phyloP scores from a whole-genome alignment of 345 rosid genomes.

The Eucalyptus leucophloia region DNA sequence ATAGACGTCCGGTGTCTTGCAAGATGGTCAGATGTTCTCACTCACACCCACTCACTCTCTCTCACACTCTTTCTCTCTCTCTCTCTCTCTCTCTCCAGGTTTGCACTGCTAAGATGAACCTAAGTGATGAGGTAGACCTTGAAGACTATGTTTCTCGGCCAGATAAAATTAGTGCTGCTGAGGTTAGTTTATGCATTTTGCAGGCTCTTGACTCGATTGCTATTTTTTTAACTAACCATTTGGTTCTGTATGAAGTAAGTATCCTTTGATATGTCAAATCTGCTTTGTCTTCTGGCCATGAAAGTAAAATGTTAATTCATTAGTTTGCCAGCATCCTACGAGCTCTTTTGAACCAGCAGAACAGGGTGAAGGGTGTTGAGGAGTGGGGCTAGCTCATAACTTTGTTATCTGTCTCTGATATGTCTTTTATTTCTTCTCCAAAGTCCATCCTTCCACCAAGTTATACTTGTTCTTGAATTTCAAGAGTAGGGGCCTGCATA shows the following conservation, averaged over 20 bases:
- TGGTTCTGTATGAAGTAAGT: background rate
- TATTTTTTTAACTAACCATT: background rate
- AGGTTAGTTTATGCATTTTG: constrained; percentile 41
- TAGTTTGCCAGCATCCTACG: background rate
- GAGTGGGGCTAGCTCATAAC: background rate
- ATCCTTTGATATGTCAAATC: background rate
- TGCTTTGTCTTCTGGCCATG: background rate
- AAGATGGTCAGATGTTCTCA: background rate
- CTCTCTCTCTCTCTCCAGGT: constrained; percentile 36
- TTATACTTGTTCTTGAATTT: background rate
- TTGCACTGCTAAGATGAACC: constrained; percentile 95
- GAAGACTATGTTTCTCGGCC: constrained; percentile 99
- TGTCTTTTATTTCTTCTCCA: background rate
- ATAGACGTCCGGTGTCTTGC: background rate
- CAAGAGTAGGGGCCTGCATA: background rate
- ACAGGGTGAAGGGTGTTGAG: background rate
- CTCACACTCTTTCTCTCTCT: background rate
- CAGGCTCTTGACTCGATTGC: background rate
- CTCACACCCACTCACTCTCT: background rate
- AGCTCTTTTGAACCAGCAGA: background rate
- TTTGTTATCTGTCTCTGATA: background rate
- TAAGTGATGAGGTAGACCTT: constrained; percentile 95
- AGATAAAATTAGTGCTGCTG: constrained; percentile 99
- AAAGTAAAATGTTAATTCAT: background rate
- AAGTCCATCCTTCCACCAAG: background rate